phyloP scores from a whole-genome alignment of 2,329 filamentous ascomycete species.

The Xylariaceae sp. region DNA sequence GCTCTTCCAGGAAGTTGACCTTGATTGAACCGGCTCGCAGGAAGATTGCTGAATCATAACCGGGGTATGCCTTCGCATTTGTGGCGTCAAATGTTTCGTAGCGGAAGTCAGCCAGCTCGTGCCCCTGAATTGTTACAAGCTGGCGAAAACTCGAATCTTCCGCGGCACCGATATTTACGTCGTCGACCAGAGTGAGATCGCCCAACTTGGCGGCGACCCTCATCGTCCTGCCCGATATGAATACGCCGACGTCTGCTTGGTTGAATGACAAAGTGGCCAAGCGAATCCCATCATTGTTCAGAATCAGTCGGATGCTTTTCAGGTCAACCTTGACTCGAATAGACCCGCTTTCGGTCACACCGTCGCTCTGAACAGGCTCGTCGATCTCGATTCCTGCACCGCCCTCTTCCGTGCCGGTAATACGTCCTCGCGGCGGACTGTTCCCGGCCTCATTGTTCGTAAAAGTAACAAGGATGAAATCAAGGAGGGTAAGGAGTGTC shows the following conservation, averaged over 20 bases:
- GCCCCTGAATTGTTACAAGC: slow-evolving; percentile 88
- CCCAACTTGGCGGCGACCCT: slow-evolving; percentile 80
- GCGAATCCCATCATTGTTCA: slow-evolving; percentile 96
- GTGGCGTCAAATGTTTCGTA: slow-evolving; percentile 90
- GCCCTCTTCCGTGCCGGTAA: slow-evolving; percentile 32
- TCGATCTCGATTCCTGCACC: slow-evolving; percentile 36
- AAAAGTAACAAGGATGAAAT: slow-evolving; percentile 93
- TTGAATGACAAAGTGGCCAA: slow-evolving; percentile 89
- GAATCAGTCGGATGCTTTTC: slow-evolving; percentile 85
- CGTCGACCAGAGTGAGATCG: slow-evolving; percentile 82
- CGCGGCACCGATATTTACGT: slow-evolving; percentile 85
- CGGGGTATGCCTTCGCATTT: slow-evolving; percentile 70
- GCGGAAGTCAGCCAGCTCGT: slow-evolving; percentile 92
- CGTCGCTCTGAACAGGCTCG: slow-evolving; percentile 31
- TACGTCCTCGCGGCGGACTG: slow-evolving; percentile 29
- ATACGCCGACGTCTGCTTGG: slow-evolving; percentile 85
- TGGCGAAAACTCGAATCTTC: slow-evolving; percentile 76
- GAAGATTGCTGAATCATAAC: slow-evolving; percentile 88
- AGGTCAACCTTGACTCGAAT: slow-evolving; percentile 91
- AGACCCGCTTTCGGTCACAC: slow-evolving; percentile 56
- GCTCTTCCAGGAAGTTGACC: slow-evolving; percentile 94
- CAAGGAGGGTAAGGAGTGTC: slow-evolving; percentile 83
- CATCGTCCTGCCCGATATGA: slow-evolving; percentile 81
- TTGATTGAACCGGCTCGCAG: slow-evolving; percentile 92
- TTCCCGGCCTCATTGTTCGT: slow-evolving; percentile 48